Evolutionary conservation across 257 asterid genomes (phyloP).

Genomic region (Forsythia suspensa): DNA sequence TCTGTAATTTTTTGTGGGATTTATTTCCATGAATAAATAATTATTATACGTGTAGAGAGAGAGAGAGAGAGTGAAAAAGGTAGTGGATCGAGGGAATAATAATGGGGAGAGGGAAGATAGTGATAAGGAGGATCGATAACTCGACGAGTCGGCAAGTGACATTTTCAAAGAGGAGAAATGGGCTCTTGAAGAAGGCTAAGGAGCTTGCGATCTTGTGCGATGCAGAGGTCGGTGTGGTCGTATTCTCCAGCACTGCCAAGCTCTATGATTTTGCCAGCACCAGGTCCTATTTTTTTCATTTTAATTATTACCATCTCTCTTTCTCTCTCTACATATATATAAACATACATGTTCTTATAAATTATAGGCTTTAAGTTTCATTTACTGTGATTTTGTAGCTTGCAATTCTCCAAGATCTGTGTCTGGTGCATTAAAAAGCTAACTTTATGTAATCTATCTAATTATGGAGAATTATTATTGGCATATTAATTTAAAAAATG

Average conservation of each 20-base stretch:
- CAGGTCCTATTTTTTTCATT: constrained; percentile 19
- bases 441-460: neutral
- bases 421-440: neutral
- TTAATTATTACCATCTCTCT: neutral
- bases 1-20: neutral
- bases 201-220: constrained; percentile 46
- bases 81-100: neutral
- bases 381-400: neutral
- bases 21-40: neutral
- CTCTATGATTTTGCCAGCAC: constrained; percentile 41
- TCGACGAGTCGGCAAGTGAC: constrained; percentile 48
- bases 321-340: neutral
- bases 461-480: neutral
- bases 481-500: neutral
- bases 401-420: neutral
- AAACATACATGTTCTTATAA: neutral
- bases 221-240: constrained; percentile 40
- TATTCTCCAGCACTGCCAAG: constrained; percentile 49
- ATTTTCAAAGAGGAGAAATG: constrained; percentile 46
- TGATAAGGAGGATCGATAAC: constrained; percentile 43
- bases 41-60: neutral
- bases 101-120: constrained; percentile 54
- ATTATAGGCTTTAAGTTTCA: neutral
- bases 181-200: constrained; percentile 44
- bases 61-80: too few species aligned